Conservation (phyloP, 2,329 filamentous ascomycete genomes). For the Alternaria gaisen region DNA sequence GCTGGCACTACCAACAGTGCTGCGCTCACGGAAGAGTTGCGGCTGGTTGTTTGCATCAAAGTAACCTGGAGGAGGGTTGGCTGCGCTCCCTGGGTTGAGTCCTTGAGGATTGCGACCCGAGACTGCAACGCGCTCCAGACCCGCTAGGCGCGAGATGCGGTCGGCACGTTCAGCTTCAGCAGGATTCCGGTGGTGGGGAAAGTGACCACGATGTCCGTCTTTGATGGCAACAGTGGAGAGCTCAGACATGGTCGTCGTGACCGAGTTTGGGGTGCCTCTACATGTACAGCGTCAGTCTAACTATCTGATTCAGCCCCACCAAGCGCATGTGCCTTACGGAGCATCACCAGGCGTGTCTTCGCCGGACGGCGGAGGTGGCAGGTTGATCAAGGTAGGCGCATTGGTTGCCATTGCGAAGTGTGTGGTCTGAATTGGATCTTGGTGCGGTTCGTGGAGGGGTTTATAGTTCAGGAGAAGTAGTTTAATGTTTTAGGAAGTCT, state of each 20-base stretch:
- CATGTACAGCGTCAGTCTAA: conserved; percentile 23
- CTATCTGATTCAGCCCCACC: conserved; percentile 15
- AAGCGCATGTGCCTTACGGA: conserved; percentile 68
- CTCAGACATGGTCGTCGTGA: conserved; percentile 88
- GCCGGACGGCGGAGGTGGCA: conserved; percentile 82
- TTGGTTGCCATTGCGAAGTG: conserved; percentile 42
- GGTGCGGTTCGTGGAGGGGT: conserved; percentile 8
- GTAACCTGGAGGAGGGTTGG: conserved; percentile 65
- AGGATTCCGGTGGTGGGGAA: conserved; percentile 70
- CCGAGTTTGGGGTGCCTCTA: conserved; percentile 91
- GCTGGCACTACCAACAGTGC: conserved; percentile 89
- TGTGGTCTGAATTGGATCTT: not conserved
- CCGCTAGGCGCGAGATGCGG: conserved; percentile 91
- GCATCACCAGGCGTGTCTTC: conserved; percentile 88
- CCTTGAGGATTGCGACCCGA: conserved; percentile 64
- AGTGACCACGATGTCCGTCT: conserved; percentile 88
- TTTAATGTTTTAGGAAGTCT: conserved; percentile 9
- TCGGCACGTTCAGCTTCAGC: conserved; percentile 92
- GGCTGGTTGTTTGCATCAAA: conserved; percentile 79
- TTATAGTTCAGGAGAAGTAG: conserved; percentile 17
- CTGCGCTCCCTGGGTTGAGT: conserved; percentile 57
- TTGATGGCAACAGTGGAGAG: conserved; percentile 96
- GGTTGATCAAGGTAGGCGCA: conserved; percentile 78
- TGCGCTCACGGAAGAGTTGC: conserved; percentile 74
- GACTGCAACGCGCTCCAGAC: conserved; percentile 88